phyloP scores from a whole-genome alignment of 140 eudicot genomes.

The Ambrosia hybrid region DNA sequence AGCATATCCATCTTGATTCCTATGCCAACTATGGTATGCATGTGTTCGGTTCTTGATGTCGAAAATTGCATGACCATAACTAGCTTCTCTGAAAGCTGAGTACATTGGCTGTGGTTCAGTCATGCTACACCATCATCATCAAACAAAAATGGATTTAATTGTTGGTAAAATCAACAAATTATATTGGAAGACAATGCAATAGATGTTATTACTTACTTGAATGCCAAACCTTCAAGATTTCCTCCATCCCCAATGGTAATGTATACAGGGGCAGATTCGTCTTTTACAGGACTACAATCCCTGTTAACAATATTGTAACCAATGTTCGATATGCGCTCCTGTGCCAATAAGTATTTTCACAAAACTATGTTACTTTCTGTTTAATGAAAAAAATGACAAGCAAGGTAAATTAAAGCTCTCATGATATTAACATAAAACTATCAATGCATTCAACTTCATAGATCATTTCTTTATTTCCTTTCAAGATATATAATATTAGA shows the following conservation, averaged over 20 bases:
- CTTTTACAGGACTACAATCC: slow-evolving; percentile 49
- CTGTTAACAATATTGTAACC: slow-evolving; percentile 60
- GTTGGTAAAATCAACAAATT: neutral
- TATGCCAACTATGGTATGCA: slow-evolving; percentile 78
- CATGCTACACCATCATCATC: slow-evolving; percentile 41
- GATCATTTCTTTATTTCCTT: too few species aligned
- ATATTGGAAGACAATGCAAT: neutral
- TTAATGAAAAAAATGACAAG: neutral
- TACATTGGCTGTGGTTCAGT: slow-evolving; percentile 74
- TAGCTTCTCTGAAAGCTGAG: slow-evolving; percentile 83
- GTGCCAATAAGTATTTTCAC: slow-evolving; percentile 7
- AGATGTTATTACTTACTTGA: slow-evolving; percentile 39
- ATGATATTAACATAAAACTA: neutral
- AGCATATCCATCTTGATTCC: slow-evolving; percentile 69
- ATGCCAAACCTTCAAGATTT: slow-evolving; percentile 69
- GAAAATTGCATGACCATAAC: slow-evolving; percentile 74
- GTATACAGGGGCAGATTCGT: slow-evolving; percentile 71
- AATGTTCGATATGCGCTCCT: slow-evolving; percentile 68
- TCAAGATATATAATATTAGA: too few species aligned
- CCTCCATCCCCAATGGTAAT: slow-evolving; percentile 90
- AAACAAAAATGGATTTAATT: slow-evolving; percentile 14
- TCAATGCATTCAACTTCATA: too few species aligned
- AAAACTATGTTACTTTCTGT: slow-evolving; percentile 9
- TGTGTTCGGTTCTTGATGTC: slow-evolving; percentile 75
- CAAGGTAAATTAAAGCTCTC: neutral